Evolutionary conservation across 371 early-diverging fungal species (phyloP).

Genomic region (Batkoa obscura): DNA sequence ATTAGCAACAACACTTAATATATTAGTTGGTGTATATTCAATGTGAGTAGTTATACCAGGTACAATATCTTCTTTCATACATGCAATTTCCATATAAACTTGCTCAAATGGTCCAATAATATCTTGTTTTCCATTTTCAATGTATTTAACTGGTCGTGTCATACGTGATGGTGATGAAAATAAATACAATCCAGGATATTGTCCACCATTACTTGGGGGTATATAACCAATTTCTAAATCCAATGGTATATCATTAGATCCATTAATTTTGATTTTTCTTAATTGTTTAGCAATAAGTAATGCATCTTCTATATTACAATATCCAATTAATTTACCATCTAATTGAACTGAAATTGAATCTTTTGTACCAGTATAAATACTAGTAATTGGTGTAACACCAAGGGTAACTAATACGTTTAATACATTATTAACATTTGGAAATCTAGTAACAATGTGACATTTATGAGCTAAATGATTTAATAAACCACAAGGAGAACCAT

Average conservation of each 20-base stretch:
- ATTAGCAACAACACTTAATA: conserved; percentile 89
- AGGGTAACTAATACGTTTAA: conserved; percentile 45
- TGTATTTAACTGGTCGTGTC: conserved; percentile 87
- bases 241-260: conserved; percentile 26
- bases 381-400: conserved; percentile 52
- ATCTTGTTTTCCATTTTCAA: conserved; percentile 58
- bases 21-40: conserved; percentile 85
- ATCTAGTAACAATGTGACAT: conserved; percentile 61
- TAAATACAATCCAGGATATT: conserved; percentile 87
- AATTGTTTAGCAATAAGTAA: conserved; percentile 46
- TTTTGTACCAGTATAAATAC: conserved; percentile 29
- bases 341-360: conserved; percentile 65
- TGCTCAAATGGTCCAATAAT: conserved; percentile 95
- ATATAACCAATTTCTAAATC: conserved; percentile 83
- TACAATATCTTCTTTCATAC: conserved; percentile 76
- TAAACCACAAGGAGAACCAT: conserved; percentile 98
- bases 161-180: conserved; percentile 83
- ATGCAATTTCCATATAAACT: conserved; percentile 96
- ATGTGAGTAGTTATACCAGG: conserved; percentile 78
- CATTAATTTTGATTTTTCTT: conserved; percentile 31
- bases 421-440: conserved; percentile 36
- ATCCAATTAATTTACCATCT: conserved; percentile 89
- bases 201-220: conserved; percentile 76
- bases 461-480: conserved; percentile 94
- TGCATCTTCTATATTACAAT: conserved; percentile 49